Evolutionary conservation across 106 monocot species (phyloP), one percentile per base, ranked within the genome.

Genomic region (Apostasia ramifera): DNA sequence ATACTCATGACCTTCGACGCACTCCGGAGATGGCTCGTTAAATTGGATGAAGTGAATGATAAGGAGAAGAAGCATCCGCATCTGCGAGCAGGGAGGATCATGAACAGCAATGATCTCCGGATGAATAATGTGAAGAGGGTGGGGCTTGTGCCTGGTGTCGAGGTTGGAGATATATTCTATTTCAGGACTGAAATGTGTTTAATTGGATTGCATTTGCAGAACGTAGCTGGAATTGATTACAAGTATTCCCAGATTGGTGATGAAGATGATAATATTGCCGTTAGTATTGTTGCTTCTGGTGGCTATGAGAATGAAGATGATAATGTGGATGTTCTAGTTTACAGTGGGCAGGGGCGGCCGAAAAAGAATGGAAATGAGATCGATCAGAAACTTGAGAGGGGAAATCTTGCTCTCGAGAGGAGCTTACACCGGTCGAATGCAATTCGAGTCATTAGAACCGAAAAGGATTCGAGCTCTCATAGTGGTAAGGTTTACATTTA

Each of bases 321-420:
- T 47, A 80, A 84, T 57, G 59, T 57, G 6, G 82, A 91, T 54
- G 72, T 80, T 1, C 63, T 91, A 14, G 53, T 91, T 59, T 91
- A 91, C 67, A 82, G 68, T 42, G 91, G 91, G 45, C 87, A 87
- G 41, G 91, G 91, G 44, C 76, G 78, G n/a, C 57, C 68, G 37
- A 76, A 76, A 46, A 52, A 48, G 10, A 55, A 40, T 49, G 69
- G 74, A 8, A 67, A 60, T 3, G 70, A 69, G 57, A 57, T 44
- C 1, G 87, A 94, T 65, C 93, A 94, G 72, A 94, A 84, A 71
- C 84, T 94, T 66, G 86, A 89, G 64, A 81, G 86, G 66, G 89
- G 86, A 39, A 94, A 94, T 68, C 86, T 94, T 65, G 93, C 93
- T 54, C 55, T 94, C 10, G 89, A 89, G 71, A 79, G 81, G 70